Percentiles rank a stretch among this genome's conserved stretches.
These are phyloP conservation scores for Thielaviopsis ethacetica DNA, from an alignment of 2,329 filamentous ascomycete genomes.

Conservation along the genomic window DNA sequence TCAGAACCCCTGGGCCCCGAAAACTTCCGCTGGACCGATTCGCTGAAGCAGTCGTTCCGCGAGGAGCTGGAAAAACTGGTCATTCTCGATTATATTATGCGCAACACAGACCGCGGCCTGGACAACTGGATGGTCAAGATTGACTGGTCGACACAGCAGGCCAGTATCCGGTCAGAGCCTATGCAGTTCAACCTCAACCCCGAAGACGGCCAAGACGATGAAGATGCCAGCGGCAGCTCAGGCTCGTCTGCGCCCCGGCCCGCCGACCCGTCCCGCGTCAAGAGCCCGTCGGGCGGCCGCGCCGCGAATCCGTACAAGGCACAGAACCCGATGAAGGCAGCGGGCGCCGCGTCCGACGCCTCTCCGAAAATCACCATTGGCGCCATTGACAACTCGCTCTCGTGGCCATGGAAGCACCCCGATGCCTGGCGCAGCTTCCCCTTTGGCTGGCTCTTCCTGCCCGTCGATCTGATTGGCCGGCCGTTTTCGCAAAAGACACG, in stretches of 20 bases:
- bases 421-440: constrained; percentile 86
- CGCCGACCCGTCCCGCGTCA: constrained; percentile 25
- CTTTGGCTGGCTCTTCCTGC: constrained; percentile 95
- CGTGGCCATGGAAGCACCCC: constrained; percentile 98
- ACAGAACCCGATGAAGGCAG: constrained; percentile 70
- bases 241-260: constrained; percentile 32
- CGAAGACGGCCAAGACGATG: constrained; percentile 26
- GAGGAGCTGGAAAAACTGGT: constrained; percentile 95
- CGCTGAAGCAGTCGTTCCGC: constrained; percentile 75
- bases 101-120: constrained; percentile 87
- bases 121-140: constrained; percentile 99
- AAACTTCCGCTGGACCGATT: constrained; percentile 72
- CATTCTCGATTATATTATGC: constrained; percentile 97
- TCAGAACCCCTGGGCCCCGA: constrained; percentile 27
- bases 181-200: constrained; percentile 46
- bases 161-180: constrained; percentile 74
- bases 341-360: constrained; percentile 22
- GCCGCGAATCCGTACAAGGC: constrained; percentile 53
- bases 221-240: constrained; percentile 25
- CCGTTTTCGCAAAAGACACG: constrained; percentile 90
- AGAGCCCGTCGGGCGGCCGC: constrained; percentile 24
- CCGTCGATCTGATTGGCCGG: constrained; percentile 86
- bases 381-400: constrained; percentile 93
- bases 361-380: constrained; percentile 58
- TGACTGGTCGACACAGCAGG: constrained; percentile 66